These are phyloP conservation scores for Russula lepida DNA, from an alignment of 768 basidiomycete genomes.

Conservation along the genomic window DNA sequence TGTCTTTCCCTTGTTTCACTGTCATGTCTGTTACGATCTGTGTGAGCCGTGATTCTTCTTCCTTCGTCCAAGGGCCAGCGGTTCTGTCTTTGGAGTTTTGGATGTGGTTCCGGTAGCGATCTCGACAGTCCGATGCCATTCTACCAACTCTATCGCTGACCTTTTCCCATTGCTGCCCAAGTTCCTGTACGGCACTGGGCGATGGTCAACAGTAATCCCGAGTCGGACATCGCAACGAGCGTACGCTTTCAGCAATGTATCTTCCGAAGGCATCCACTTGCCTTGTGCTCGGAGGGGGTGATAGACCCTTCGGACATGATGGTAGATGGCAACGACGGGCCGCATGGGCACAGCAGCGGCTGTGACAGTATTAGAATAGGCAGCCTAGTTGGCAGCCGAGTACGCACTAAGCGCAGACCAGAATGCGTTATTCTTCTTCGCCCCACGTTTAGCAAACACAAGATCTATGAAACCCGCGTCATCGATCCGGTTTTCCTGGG, in stretches of 20 bases:
- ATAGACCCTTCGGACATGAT: slow-evolving; percentile 60
- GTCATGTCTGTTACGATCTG: slow-evolving; percentile 71
- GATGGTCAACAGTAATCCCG: background rate
- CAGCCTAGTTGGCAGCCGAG: background rate
- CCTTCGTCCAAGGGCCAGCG: slow-evolving; percentile 64
- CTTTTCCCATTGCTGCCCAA: slow-evolving; percentile 78
- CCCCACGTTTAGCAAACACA: slow-evolving; percentile 61
- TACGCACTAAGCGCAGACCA: slow-evolving; percentile 74
- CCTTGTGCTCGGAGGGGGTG: slow-evolving; percentile 68
- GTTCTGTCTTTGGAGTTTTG: slow-evolving; percentile 55
- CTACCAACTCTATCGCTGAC: slow-evolving; percentile 63
- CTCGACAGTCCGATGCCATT: slow-evolving; percentile 73
- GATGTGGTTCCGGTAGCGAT: slow-evolving; percentile 80
- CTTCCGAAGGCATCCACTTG: slow-evolving; percentile 60
- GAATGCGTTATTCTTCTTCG: slow-evolving; percentile 51
- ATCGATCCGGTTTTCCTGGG: slow-evolving; percentile 43
- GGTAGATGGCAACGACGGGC: slow-evolving; percentile 78
- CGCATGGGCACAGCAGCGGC: slow-evolving; percentile 65
- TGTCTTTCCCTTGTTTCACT: slow-evolving; percentile 56
- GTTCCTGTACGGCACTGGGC: slow-evolving; percentile 54
- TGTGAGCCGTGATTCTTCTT: slow-evolving; percentile 69
- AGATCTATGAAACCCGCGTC: slow-evolving; percentile 50
- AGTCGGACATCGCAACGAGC: slow-evolving; percentile 22
- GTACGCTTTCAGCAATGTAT: slow-evolving; percentile 53
- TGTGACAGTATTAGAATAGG: slow-evolving; percentile 24